Evolutionary conservation across 805 yeast genomes (phyloP).

Genomic region (Candida namnaoensis): DNA sequence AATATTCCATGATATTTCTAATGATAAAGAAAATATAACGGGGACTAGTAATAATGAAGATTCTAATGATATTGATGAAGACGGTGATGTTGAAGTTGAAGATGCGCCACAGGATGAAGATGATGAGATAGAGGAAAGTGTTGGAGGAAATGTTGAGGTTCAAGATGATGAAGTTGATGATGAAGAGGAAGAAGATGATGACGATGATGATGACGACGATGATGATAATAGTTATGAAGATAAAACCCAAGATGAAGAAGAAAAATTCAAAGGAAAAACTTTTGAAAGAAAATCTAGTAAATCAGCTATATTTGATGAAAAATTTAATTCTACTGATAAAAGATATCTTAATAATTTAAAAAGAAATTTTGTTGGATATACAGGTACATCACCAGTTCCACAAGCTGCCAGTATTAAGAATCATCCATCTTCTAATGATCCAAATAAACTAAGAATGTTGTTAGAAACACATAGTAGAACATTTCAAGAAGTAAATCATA

Average conservation of each 20-base stretch:
- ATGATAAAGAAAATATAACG: too few species aligned
- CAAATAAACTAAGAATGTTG: too few species aligned
- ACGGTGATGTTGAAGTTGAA: conserved; percentile 11
- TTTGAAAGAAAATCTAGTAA: neutral
- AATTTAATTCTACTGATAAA: neutral
- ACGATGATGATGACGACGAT: neutral
- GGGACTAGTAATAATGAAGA: neutral
- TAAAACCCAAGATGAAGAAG: neutral
- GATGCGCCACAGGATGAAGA: conserved; percentile 8
- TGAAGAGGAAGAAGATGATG: neutral
- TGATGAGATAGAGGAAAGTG: conserved; percentile 7
- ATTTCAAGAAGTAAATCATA: neutral
- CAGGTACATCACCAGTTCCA: neutral
- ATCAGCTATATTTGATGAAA: neutral
- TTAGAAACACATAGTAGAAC: neutral
- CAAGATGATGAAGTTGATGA: conserved; percentile 1
- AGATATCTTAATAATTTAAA: neutral
- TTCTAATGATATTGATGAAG: conserved; percentile 3
- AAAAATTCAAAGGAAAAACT: neutral
- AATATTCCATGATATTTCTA: too few species aligned
- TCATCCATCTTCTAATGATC: neutral
- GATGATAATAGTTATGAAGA: too few species aligned
- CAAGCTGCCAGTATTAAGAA: neutral
- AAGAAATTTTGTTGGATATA: neutral
- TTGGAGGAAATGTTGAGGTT: conserved; percentile 9